A percentile compares a stretch with the other conserved stretches of the same genome.
These are phyloP conservation scores for Phytophthora cajani DNA, from an alignment of 352 stramenopile species.

Conservation along the genomic window DNA sequence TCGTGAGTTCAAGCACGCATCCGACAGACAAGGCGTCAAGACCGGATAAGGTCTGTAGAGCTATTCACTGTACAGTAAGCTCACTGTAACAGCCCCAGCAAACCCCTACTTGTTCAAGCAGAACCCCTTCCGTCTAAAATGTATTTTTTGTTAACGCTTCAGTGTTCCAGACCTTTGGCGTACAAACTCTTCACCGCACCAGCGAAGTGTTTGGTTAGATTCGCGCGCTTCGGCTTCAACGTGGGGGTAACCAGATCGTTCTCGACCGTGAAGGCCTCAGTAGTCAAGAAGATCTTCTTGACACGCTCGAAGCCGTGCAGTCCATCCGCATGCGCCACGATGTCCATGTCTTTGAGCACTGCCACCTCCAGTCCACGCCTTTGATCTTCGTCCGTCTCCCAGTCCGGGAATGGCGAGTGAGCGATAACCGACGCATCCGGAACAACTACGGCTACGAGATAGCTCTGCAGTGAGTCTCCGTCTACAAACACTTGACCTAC, in stretches of 20 bases:
- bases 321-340: conserved; percentile 32
- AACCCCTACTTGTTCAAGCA: too few relatives aligned
- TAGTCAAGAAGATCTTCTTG: background rate
- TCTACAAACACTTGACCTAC: conserved; percentile 95
- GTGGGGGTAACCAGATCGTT: background rate
- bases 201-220: conserved; percentile 44
- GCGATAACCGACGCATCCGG: conserved; percentile 83
- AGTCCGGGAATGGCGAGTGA: conserved; percentile 8
- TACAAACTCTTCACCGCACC: conserved; percentile 65
- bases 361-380: conserved; percentile 27
- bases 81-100: too few relatives aligned
- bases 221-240: background rate
- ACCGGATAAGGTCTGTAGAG: background rate
- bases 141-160: background rate
- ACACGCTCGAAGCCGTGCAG: background rate
- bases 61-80: too few relatives aligned
- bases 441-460: conserved; percentile 93
- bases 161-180: conserved; percentile 1
- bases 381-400: conserved; percentile 16
- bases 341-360: conserved; percentile 45
- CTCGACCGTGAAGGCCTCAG: background rate
- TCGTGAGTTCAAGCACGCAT: conserved; percentile 25
- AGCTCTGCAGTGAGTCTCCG: conserved; percentile 93
- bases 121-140: too few relatives aligned
- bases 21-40: conserved; percentile 3